Evolutionary conservation across 2,329 filamentous ascomycete genomes (phyloP), one percentile per base, ranked within the genome.

Genomic region (Cladorrhinum sp.): DNA sequence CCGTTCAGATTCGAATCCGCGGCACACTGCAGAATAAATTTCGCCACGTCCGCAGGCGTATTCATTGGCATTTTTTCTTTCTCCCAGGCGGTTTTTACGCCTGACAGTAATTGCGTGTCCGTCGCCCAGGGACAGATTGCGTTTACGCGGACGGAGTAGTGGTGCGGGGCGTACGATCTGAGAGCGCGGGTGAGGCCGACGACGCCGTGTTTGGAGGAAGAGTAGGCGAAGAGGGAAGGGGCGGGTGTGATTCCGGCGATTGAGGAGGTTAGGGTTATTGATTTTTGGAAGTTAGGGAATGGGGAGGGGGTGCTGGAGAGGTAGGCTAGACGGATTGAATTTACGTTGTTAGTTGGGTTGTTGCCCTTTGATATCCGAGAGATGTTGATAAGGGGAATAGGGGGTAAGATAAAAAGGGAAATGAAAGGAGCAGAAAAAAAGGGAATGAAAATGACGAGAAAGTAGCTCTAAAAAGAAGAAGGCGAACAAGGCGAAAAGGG

Each of bases 111-210:
- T 49, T 75, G 72, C 13, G 78, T 80, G 2, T 77, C 75, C 0
- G 78, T 81, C 10, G 79, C 73, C 67, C 78, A 81, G 1, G 79
- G 78, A 8, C 77, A 79, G n/a, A 81, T 70, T 3, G 75, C 76
- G 63, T 80, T 81, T 18, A 76, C 71, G 12, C 77, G 68, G 3
- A 80, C 72, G 13, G 69, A 67, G 23, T 74, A 69, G 49, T 71
- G 64, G 2, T 67, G 62, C 1, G 78, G 69, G 1, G 69, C 64
- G 60, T 63, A 71, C 1, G 64, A 64, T 36, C 77, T 72, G 25
- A 82, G 68, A 18, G 76, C 74, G 22, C 80, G 73, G 74, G 81
- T 78, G 6, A 81, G 69, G 0, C 80, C 80, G 25, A 80, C 71
- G 0, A 83, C 75, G n/a, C 77, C 79, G 62, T 82, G 80, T 64